Evolutionary conservation across 169 alveolate species (phyloP), one percentile per base, ranked within the genome.

Genomic region (Sarcocystis neurona): DNA sequence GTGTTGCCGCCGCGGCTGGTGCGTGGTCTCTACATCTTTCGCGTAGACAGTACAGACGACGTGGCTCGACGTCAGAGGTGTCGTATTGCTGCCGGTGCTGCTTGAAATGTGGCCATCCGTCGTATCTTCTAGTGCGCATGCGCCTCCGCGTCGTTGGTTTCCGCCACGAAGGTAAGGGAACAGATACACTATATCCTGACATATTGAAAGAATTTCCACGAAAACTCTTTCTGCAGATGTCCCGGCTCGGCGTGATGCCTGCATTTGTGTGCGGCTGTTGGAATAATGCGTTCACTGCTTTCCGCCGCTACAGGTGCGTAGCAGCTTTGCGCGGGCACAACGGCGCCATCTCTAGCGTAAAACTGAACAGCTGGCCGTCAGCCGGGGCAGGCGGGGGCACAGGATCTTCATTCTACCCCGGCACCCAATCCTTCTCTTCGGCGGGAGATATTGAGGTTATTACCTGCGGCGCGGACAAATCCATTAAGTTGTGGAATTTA

Each of bases 401-500:
- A n/a, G n/a, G n/a, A n/a, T n/a, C n/a, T n/a, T 1, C 75, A 43
- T 1, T 63, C 18, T 15, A 37, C 32, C 47, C 34, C 1, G 79
- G 79, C 46, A 50, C 18, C 39, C 47, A 6, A 12, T 70, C 50
- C 44, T 70, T 70, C 79, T 70, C 94, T 2, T 77, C 85, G 44
- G 79, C 92, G 18, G 90, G 80, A 23, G 90, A 85, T 37, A 68
- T 53, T 4, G 92, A 89, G 32, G 23, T 93, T 2, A 37, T 91
- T 2, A 86, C 94, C 20, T 87, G 89, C 50, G 87, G 94, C n/a
- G 74, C 60, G 6, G 95, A 93, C 60, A 93, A 92, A 70, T 63
- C 94, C 15, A 50, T 93, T 20, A 93, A 85, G 68, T 46, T 75
- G 0, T 93, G 95, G 95, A 90, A 88, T 66, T 53, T 92, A 18